A percentile compares a stretch with the other conserved stretches of the same genome.
phyloP scores from a whole-genome alignment of 345 rosid species.

The Toxicodendron radicans region DNA sequence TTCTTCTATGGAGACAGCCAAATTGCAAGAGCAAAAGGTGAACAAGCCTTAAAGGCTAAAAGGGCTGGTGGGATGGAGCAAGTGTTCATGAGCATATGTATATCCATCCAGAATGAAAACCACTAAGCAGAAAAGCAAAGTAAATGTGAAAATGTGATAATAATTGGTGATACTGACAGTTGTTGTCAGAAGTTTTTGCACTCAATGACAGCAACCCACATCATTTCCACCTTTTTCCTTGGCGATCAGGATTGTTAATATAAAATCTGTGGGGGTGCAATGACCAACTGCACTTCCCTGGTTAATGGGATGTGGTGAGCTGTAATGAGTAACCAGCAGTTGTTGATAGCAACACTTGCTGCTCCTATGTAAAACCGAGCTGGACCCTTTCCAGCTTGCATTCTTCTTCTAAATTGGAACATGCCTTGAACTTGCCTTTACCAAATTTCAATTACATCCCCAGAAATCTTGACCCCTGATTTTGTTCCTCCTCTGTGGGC shows the following conservation, averaged over 20 bases:
- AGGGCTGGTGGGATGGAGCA: not conserved
- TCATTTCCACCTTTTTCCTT: not conserved
- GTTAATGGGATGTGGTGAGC: slow-evolving; percentile 10
- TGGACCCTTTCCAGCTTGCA: slow-evolving; percentile 21
- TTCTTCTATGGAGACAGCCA: slow-evolving; percentile 4
- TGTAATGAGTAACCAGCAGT: not conserved
- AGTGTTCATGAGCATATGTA: not conserved
- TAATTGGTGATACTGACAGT: no score
- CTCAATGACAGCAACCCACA: not conserved
- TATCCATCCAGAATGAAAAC: not conserved
- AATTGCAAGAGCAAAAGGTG: not conserved
- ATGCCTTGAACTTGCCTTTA: not conserved
- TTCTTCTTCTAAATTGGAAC: not conserved
- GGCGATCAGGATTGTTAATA: not conserved
- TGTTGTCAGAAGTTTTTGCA: not conserved
- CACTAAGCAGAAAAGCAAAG: not conserved
- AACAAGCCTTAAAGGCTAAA: not conserved
- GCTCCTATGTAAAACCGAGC: not conserved
- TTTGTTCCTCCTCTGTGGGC: not conserved
- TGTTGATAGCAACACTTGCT: not conserved
- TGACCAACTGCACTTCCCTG: not conserved
- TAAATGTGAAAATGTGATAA: not conserved
- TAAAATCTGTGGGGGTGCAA: not conserved
- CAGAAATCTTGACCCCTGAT: not conserved
- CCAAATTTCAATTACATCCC: not conserved